These are phyloP conservation scores for Colletotrichum gloeosporioides DNA, from an alignment of 2,329 filamentous ascomycete species.

Conservation along the genomic window DNA sequence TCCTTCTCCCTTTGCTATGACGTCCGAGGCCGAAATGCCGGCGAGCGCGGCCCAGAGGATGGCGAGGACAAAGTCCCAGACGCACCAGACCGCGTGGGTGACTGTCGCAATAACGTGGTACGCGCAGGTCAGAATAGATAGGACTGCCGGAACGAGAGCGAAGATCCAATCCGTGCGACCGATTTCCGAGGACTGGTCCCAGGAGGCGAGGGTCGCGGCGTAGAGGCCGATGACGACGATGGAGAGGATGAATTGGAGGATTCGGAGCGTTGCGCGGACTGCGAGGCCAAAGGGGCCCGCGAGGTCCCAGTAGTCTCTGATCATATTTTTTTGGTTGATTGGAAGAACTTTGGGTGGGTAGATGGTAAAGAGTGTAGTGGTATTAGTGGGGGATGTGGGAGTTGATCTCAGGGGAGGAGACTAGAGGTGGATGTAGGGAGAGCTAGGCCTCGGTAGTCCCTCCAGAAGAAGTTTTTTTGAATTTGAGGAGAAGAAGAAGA, in stretches of 20 bases:
- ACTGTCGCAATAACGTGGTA: slow-evolving; percentile 12
- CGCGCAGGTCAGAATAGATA: slow-evolving; percentile 1
- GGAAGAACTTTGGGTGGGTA: background rate
- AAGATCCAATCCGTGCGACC: slow-evolving; percentile 3
- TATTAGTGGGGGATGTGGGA: background rate
- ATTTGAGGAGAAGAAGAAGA: background rate
- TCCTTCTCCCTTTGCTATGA: background rate
- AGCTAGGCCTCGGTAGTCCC: background rate
- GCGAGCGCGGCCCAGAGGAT: slow-evolving; percentile 17
- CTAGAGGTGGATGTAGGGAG: background rate
- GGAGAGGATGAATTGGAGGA: slow-evolving; percentile 16
- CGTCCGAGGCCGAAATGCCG: background rate
- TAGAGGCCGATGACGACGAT: slow-evolving; percentile 12
- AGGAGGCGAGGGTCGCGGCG: slow-evolving; percentile 4
- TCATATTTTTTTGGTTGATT: background rate
- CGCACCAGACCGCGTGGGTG: slow-evolving; percentile 10
- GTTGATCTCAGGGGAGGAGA: background rate
- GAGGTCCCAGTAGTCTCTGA: slow-evolving; percentile 14
- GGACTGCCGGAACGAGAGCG: slow-evolving; percentile 2
- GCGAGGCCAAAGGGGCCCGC: slow-evolving; percentile 8
- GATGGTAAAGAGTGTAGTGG: background rate
- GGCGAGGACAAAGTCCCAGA: slow-evolving; percentile 11
- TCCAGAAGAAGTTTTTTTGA: background rate
- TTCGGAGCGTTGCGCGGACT: slow-evolving; percentile 2
- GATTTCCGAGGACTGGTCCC: background rate